Percentiles rank a stretch among this genome's conserved stretches.
phyloP scores from a whole-genome alignment of 2,329 filamentous ascomycete genomes.

The Phialocephala subalpina region DNA sequence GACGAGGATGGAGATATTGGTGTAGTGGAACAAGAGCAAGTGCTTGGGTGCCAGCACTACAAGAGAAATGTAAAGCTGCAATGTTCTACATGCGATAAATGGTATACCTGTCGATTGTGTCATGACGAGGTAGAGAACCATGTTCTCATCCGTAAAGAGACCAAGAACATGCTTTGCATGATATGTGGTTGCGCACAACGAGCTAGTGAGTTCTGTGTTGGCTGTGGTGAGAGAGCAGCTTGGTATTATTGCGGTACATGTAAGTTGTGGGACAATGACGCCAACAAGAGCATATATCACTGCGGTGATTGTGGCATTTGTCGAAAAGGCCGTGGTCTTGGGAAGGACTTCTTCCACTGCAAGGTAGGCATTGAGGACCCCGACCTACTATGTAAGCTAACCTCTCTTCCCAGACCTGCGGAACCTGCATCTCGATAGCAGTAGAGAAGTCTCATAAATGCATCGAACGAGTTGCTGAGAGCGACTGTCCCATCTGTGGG shows the following conservation, averaged over 20 bases:
- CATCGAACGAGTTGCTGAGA: constrained; percentile 92
- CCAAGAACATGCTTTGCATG: constrained; percentile 98
- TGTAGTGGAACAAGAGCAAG: constrained; percentile 43
- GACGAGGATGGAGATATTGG: constrained; percentile 52
- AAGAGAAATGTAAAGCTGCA: constrained; percentile 95
- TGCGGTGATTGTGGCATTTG: constrained; percentile 97
- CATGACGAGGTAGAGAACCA: constrained; percentile 88
- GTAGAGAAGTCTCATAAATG: constrained; percentile 89
- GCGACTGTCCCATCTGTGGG: constrained; percentile 95
- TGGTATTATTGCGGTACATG: constrained; percentile 94
- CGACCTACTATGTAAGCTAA: not conserved
- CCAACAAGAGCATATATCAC: constrained; percentile 92
- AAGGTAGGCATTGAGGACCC: constrained; percentile 66
- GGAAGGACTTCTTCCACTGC: constrained; percentile 98
- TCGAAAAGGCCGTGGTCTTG: constrained; percentile 85
- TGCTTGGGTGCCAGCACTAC: constrained; percentile 89
- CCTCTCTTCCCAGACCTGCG: constrained; percentile 72
- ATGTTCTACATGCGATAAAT: constrained; percentile 86
- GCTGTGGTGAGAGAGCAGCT: constrained; percentile 80
- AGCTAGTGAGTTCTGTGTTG: constrained; percentile 78
- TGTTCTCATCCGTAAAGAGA: constrained; percentile 79
- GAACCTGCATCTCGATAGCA: constrained; percentile 91
- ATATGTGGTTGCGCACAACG: constrained; percentile 85
- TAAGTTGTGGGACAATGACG: constrained; percentile 96
- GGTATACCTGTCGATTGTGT: constrained; percentile 96